Evolutionary conservation across 768 basidiomycete species (phyloP), one percentile per base, ranked within the genome.

Genomic region (Mycena rosella): DNA sequence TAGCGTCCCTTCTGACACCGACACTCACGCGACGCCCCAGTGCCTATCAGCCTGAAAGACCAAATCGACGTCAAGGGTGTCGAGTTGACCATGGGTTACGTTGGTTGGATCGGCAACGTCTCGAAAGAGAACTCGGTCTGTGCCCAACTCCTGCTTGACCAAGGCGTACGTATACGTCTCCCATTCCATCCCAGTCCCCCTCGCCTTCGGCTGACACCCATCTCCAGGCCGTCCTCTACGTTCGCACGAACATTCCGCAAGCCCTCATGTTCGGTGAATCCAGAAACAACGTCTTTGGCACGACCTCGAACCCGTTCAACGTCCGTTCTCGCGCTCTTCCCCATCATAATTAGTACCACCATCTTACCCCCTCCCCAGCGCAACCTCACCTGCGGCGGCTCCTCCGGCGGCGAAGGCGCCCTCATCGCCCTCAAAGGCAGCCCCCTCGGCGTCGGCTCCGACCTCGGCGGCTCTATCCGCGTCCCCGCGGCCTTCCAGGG

Each of bases 181-280:
- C n/a, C n/a, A n/a, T 20, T 10, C n/a, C 42, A 44, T n/a, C n/a
- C n/a, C 17, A 44, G 20, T 20, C 10, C 20, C n/a, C 5, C 42
- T 44, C 18, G 20, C 42, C 10, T 5, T n/a, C 18, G 5, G 5
- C 42, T 44, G 4, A 44, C 3, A 5, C 20, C 20, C 10, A 44
- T 44, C n/a, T 44, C 20, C 20, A 44, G 42, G 42, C 42, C n/a
- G 42, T 44, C n/a, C 42, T 44, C 42, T 44, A 44, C 42, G 42
- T 44, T 10, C 42, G 42, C n/a, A 44, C 42, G 42, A 44, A 44
- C 13, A 77, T 92, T 20, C 91, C 92, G 0, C 92, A 94, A 74
- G 90, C 91, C 2, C 76, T 93, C 14, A 89, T 91, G 89, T 91
- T 89, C 74, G 49, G 77, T n/a, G 95, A 96, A 76, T 89, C 92